Percentiles rank a stretch among this genome's conserved stretches.
Evolutionary conservation across 805 yeast species (phyloP).

Genomic region (Barnettozyma populi): DNA sequence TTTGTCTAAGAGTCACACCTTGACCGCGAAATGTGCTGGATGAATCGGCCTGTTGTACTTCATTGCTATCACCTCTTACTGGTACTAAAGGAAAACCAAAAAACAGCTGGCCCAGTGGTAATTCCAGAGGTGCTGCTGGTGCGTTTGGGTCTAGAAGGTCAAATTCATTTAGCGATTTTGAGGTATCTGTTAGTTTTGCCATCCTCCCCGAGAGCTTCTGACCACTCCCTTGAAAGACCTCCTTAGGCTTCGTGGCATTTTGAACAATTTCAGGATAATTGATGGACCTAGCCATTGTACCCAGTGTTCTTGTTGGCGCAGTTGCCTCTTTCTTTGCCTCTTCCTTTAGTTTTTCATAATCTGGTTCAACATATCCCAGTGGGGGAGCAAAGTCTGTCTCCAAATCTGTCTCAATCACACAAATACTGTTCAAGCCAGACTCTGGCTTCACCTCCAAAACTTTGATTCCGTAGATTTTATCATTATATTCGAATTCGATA

Average conservation of each 20-base stretch:
- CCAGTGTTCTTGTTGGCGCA: conserved; percentile 30
- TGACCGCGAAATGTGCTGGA: conserved; percentile 45
- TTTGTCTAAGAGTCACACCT: conserved; percentile 73
- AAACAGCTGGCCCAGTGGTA: conserved; percentile 84
- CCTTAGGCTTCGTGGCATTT: conserved; percentile 29
- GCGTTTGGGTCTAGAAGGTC: conserved; percentile 47
- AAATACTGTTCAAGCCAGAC: conserved; percentile 57
- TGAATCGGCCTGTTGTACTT: conserved; percentile 24
- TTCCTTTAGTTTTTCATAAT: conserved; percentile 35
- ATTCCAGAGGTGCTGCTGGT: conserved; percentile 61
- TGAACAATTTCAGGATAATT: conserved; percentile 57
- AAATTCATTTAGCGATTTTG: conserved; percentile 27
- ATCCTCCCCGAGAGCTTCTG: conserved; percentile 64
- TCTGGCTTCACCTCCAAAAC: conserved; percentile 87
- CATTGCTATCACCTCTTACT: conserved; percentile 34
- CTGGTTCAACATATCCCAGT: conserved; percentile 95
- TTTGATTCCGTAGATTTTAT: conserved; percentile 68
- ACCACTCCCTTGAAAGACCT: conserved; percentile 55
- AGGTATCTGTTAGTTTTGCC: conserved; percentile 17
- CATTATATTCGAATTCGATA: conserved; percentile 80
- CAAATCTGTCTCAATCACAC: conserved; percentile 94
- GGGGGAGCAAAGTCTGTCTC: conserved; percentile 99
- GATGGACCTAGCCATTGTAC: conserved; percentile 58
- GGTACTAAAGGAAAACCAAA: conserved; percentile 81
- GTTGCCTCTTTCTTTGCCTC: conserved; percentile 8